phyloP scores from a whole-genome alignment of 148 eudicot species.

The Vaccinium vitisidaea region DNA sequence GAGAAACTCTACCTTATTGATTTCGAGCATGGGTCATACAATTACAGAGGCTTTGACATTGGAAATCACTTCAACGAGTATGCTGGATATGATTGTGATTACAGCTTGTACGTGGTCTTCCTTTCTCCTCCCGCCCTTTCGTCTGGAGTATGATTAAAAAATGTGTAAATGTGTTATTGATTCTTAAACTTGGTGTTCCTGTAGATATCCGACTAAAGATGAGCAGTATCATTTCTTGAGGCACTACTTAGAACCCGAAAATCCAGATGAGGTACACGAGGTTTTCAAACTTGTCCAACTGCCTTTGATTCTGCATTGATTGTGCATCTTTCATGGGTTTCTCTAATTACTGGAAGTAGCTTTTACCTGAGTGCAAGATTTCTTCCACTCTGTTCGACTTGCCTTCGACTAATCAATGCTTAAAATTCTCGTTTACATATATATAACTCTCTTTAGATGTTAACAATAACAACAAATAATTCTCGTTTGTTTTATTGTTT shows the following conservation, averaged over 20 bases:
- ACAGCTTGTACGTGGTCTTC: conserved; percentile 61
- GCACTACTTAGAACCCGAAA: conserved; percentile 73
- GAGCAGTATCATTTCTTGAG: conserved; percentile 92
- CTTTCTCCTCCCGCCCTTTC: not conserved
- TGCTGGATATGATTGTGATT: conserved; percentile 98
- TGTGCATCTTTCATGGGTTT: not conserved
- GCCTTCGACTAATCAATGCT: not conserved
- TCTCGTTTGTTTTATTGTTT: not conserved
- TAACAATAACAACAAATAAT: not conserved
- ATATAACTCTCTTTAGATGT: not conserved
- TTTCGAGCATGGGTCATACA: conserved; percentile 96
- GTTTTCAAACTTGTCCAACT: conserved; percentile 5
- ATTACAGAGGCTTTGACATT: conserved; percentile 94
- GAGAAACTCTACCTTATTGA: conserved; percentile 91
- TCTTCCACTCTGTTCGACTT: not conserved
- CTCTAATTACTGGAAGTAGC: not conserved
- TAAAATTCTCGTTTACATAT: not conserved
- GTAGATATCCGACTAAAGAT: conserved; percentile 85
- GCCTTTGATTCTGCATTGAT: not conserved
- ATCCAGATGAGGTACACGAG: conserved; percentile 63
- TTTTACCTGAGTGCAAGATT: not conserved
- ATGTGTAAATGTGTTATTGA: not conserved
- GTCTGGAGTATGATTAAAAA: not conserved
- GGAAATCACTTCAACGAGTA: conserved; percentile 98
- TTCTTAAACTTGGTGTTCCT: conserved; percentile 24